A percentile compares a stretch with the other conserved stretches of the same genome.
phyloP scores from a whole-genome alignment of 2,329 filamentous ascomycete genomes.

The Hypoxylon rubiginosum region DNA sequence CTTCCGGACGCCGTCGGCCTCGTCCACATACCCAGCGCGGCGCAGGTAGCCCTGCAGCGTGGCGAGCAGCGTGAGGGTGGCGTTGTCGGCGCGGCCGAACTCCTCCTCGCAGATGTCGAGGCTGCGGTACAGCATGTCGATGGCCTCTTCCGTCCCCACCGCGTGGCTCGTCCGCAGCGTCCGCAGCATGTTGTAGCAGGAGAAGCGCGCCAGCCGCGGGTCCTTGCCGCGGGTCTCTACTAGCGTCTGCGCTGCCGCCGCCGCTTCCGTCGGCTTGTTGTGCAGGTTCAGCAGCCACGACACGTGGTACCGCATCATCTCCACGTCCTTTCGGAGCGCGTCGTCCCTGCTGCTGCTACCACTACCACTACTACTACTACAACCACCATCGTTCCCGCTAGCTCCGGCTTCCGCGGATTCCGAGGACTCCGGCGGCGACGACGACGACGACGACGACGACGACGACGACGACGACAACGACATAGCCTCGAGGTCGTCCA shows the following conservation, averaged over 20 bases:
- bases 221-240: conserved; percentile 12
- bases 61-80: conserved; percentile 33
- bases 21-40: conserved; percentile 14
- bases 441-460: neutral
- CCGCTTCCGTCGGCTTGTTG: conserved; percentile 31
- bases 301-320: conserved; percentile 24
- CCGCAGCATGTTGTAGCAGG: conserved; percentile 38
- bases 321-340: conserved; percentile 17
- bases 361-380: no score
- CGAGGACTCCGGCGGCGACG: neutral
- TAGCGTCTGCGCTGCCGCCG: conserved; percentile 19
- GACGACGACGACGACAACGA: no score
- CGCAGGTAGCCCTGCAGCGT: conserved; percentile 29
- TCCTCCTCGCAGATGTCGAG: conserved; percentile 29
- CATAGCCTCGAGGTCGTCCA: conserved; percentile 27
- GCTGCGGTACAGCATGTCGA: conserved; percentile 26
- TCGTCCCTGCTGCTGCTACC: neutral
- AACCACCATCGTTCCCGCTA: no score
- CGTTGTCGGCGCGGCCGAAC: conserved; percentile 35
- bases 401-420: neutral
- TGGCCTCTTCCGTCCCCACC: conserved; percentile 26
- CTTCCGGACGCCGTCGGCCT: conserved; percentile 21
- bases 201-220: conserved; percentile 34
- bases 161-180: conserved; percentile 29
- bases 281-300: conserved; percentile 29